Base-by-base conservation (phyloP, 1,139 yeast genomes). In the Pichia sp. region DNA sequence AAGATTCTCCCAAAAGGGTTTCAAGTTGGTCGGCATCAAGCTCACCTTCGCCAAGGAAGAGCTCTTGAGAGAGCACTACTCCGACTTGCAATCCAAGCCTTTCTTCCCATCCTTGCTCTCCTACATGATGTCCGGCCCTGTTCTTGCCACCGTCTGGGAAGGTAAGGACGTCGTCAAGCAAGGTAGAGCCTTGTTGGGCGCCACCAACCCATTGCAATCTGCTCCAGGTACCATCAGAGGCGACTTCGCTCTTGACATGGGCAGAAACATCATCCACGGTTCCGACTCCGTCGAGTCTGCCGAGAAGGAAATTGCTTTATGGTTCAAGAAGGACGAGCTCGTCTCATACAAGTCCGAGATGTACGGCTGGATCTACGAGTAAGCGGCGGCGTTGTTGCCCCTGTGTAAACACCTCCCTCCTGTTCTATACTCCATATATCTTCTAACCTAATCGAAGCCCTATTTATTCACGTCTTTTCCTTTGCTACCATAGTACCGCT, bases 181-280 rank as follows among this genome's bases (percentile, higher is more conserved):
- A 77, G 99, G 99, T 75, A 89, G 99, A 81, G 86, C 82, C 71
- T 85, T 95, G 74, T 85, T 93, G 71, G 99, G 99, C 79, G 98
- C 99, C 68, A 93, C 99, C 79, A 92, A 93, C 89, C 99, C 99
- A 74, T 83, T 87, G 74, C 84, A 81, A 70, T 88, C 97, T 68
- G 93, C 95, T 66, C 98, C 98, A 76, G 99, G 99, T 76, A 93
- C 99, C 79, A 93, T 93, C 84, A 90, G 99, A 82, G 98, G 97
- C 75, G 98, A 93, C 80, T 87, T 77, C 65, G 95, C 93, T 70
- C 75, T 87, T 70, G 99, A 95, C 78, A 90, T 90, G 84, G 99
- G 99, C 75, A 90, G 99, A 87, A 93, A 93, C 84, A 97, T 93
- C 70, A 82, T 88, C 75, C 99, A 93, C 84, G 99, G 99, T 76